Percentiles rank a stretch among this genome's conserved stretches.
phyloP scores from a whole-genome alignment of 1,284 basidiomycete genomes.

The Irpex rosettiformis region DNA sequence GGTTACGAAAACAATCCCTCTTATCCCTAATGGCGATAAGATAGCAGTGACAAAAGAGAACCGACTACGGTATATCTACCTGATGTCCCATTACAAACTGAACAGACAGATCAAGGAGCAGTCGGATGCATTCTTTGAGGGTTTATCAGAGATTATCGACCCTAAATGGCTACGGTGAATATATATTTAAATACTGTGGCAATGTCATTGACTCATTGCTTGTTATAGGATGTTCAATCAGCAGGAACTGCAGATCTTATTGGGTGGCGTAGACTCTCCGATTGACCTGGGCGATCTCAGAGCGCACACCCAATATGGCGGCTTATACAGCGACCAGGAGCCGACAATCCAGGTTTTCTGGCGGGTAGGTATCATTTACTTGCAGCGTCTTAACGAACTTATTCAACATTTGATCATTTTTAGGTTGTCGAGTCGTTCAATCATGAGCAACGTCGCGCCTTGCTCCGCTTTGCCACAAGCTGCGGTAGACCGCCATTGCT shows the following conservation, averaged over 20 bases:
- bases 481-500: conserved; percentile 86
- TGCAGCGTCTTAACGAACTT: conserved; percentile 9
- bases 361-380: conserved; percentile 42
- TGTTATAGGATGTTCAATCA: conserved; percentile 88
- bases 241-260: conserved; percentile 81
- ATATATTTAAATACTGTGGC: not conserved
- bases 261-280: conserved; percentile 80
- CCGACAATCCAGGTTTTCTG: conserved; percentile 75
- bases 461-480: conserved; percentile 88
- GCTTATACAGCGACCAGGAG: conserved; percentile 68
- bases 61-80: conserved; percentile 86
- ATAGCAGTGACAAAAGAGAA: conserved; percentile 90
- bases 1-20: conserved; percentile 71
- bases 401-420: conserved; percentile 19
- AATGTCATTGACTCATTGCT: not conserved
- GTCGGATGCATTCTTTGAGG: conserved; percentile 83
- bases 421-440: conserved; percentile 74
- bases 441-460: conserved; percentile 65
- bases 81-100: conserved; percentile 87
- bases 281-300: conserved; percentile 83
- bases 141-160: conserved; percentile 86
- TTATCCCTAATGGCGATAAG: conserved; percentile 83
- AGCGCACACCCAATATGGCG: conserved; percentile 74
- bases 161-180: conserved; percentile 81
- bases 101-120: conserved; percentile 88